Base-by-base conservation (phyloP, 371 early-diverging fungal species). In the Fennellomyces sp. region DNA sequence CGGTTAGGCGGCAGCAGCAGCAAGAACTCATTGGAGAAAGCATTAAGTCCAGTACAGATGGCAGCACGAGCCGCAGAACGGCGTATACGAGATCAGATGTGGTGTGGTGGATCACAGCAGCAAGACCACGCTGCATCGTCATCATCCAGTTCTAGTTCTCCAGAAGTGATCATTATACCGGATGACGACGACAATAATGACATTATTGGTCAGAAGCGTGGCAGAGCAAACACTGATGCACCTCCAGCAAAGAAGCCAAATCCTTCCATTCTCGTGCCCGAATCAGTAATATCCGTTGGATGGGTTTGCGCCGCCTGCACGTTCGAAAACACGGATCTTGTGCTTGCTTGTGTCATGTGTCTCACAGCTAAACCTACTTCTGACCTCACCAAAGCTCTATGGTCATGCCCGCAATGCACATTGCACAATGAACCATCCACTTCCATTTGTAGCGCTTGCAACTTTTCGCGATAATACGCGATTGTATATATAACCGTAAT, bases 1-100 rank as follows among this genome's bases (percentile, higher is more conserved):
- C 65, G 68, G 50, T 62, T 88, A 12, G 89, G 83, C 12, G 75
- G 80, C 29, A 23, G 13, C 10, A 28, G n/a, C 12, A 15, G 29
- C 10, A 25, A 19, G 5, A 25, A 17, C 17, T 17, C 2, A n/a
- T 10, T 52, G 17, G 62, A 65, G 21, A 48, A 39, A 15, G 13
- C 42, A 7, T 25, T 64, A 19, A 59, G 69, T 42, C 74, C 76
- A 28, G 53, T 55, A 17, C 62, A 70, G 41, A 47, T 82, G 71
- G 86, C 87, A 2, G 85, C 84, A 2, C 48, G 52, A 54, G 86
- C 85, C 11, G 88, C 88, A 3, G 82, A 85, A 60, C 65, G 80
- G 39, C 66, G 88, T 26, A 53, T 68, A 41, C 50, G 52, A 57
- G 88, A 86, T 61, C 49, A 70, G 15, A 55, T 75, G 2, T 86